Percentiles rank a stretch among this genome's conserved stretches.
Evolutionary conservation across 2,329 filamentous ascomycete species (phyloP).

Genomic region (Colletotrichum cereale): DNA sequence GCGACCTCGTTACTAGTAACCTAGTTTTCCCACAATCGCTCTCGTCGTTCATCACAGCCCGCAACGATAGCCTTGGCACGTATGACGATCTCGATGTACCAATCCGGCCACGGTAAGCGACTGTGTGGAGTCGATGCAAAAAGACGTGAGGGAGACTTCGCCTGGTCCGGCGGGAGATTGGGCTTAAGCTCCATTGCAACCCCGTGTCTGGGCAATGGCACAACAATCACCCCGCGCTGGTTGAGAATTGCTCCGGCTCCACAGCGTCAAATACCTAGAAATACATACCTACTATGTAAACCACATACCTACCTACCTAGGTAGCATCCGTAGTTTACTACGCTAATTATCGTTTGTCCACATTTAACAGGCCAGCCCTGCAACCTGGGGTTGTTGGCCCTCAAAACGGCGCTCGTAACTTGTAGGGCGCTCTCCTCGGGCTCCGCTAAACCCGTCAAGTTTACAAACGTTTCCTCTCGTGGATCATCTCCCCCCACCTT

Average conservation of each 20-base stretch:
- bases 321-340: background rate
- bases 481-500: background rate
- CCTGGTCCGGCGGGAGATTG: conserved; percentile 15
- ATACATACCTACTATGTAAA: no score
- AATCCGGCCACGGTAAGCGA: conserved; percentile 17
- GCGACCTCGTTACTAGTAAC: conserved; percentile 9
- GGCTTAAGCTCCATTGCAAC: conserved; percentile 15
- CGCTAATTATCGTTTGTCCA: conserved; percentile 1
- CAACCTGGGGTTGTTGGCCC: background rate
- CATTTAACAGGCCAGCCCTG: background rate
- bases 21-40: conserved; percentile 13
- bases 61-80: background rate
- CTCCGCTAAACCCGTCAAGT: conserved; percentile 13
- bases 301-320: background rate
- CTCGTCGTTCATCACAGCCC: background rate
- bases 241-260: conserved; percentile 31
- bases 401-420: background rate
- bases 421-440: conserved; percentile 6
- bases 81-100: conserved; percentile 17
- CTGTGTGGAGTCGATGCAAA: conserved; percentile 17
- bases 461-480: no score
- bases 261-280: conserved; percentile 13
- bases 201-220: conserved; percentile 23
- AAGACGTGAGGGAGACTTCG: background rate
- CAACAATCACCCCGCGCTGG: conserved; percentile 31